Base-by-base conservation (phyloP, 495 filamentous ascomycete genomes). In the Pyrenula massariospora region DNA sequence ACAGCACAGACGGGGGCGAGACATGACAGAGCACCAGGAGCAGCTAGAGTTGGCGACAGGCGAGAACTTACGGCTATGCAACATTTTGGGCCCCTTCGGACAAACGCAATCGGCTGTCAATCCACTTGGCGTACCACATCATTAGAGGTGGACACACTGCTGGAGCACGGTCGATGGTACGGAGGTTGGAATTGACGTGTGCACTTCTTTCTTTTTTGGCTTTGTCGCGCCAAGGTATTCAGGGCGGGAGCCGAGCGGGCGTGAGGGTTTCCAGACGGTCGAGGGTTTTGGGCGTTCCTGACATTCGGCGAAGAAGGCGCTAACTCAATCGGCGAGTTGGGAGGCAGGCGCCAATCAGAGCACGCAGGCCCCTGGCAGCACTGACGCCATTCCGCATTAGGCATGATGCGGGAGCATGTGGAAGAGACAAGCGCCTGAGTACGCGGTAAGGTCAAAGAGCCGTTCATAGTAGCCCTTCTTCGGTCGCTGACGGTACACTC, bases 1-100 rank as follows among this genome's bases (percentile, higher is more conserved):
- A 49, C 56, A 63, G 59, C 57, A 23, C 54, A 53, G 31, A 42
- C 31, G 15, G 5, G n/a, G 31, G 5, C 31, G 15, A 48, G 23
- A 59, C 52, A 49, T 50, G 22, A 53, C 58, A 54, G 25, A 55
- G 53, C 56, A 22, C 25, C 36, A 42, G 48, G 57, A 60, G 61
- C 54, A 60, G 59, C 36, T 53, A 63, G 65, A 56, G 60, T 42
- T 42, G 31, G 31, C 31, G 31, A 15, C 31, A 42, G 31, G 31
- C 31, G 31, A 42, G 15, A 42, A 42, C 31, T 42, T 42, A 42
- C 31, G 31, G 31, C 31, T 42, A 42, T 42, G 31, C 31, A 42
- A 42, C 31, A 42, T 42, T 42, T 42, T 42, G 31, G 31, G 31
- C 31, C 31, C 31, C 8, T 42, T 15, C 15, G 8, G 31, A 8